Conservation (phyloP, 148 eudicot species). For the Rhododendron simsii region DNA sequence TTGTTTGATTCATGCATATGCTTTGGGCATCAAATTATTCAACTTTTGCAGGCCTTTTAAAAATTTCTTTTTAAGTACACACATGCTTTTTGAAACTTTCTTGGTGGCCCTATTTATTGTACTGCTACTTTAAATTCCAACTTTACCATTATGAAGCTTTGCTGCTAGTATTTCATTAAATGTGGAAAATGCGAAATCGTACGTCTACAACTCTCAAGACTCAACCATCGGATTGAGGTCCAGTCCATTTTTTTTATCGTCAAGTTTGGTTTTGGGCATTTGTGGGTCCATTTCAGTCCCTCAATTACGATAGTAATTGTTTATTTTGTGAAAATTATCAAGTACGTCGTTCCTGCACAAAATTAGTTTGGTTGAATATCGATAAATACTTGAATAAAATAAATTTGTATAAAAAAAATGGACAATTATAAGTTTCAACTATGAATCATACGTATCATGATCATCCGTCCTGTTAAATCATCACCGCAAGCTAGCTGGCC, state of each 20-base stretch:
- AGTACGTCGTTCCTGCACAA: too few species aligned
- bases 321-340: too few species aligned
- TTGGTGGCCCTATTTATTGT: neutral
- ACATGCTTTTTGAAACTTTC: neutral
- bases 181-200: neutral
- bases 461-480: neutral
- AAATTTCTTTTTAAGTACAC: neutral
- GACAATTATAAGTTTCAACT: neutral
- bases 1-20: neutral
- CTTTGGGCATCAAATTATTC: neutral
- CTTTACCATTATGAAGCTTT: neutral
- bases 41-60: neutral
- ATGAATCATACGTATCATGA: neutral
- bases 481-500: too few species aligned
- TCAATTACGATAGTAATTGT: too few species aligned
- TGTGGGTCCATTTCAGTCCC: too few species aligned
- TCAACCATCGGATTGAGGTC: too few species aligned
- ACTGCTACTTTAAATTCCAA: conserved; percentile 2
- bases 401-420: neutral
- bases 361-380: too few species aligned
- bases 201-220: neutral
- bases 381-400: too few species aligned
- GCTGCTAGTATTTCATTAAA: neutral
- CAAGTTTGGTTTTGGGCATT: too few species aligned
- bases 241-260: too few species aligned